phyloP scores from a whole-genome alignment of 768 basidiomycete species.

The Hypholoma fasciculare region DNA sequence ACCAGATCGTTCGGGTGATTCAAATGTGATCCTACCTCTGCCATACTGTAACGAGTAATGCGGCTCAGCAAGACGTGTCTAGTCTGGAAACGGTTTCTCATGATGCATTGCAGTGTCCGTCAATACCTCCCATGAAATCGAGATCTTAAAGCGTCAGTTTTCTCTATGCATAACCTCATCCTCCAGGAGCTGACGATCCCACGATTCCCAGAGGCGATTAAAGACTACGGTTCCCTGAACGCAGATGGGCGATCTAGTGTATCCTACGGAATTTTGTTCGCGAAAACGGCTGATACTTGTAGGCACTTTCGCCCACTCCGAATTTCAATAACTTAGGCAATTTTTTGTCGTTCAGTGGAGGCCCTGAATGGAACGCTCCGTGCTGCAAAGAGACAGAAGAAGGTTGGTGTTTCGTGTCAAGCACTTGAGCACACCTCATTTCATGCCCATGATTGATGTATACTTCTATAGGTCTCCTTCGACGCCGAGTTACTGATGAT shows the following conservation, averaged over 20 bases:
- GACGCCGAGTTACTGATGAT: constrained; percentile 49
- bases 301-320: constrained; percentile 8
- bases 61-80: background rate
- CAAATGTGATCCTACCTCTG: too few species aligned
- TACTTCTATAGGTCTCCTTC: constrained; percentile 24
- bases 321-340: background rate
- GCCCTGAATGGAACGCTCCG: constrained; percentile 49
- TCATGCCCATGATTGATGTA: background rate
- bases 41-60: background rate
- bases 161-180: background rate
- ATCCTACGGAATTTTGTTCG: constrained; percentile 44
- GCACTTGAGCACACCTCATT: background rate
- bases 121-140: constrained; percentile 36
- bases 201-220: constrained; percentile 36
- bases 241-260: constrained; percentile 37
- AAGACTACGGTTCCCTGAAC: constrained; percentile 38
- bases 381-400: constrained; percentile 46
- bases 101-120: constrained; percentile 16
- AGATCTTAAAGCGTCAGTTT: constrained; percentile 32
- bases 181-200: background rate
- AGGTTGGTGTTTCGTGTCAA: constrained; percentile 24
- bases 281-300: constrained; percentile 49
- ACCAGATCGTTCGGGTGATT: too few species aligned
- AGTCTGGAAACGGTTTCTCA: background rate
- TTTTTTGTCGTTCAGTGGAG: constrained; percentile 36